Percentiles rank a stretch among this genome's conserved stretches.
Conservation (phyloP, 257 asterid species). For the Jasminum sambac region DNA sequence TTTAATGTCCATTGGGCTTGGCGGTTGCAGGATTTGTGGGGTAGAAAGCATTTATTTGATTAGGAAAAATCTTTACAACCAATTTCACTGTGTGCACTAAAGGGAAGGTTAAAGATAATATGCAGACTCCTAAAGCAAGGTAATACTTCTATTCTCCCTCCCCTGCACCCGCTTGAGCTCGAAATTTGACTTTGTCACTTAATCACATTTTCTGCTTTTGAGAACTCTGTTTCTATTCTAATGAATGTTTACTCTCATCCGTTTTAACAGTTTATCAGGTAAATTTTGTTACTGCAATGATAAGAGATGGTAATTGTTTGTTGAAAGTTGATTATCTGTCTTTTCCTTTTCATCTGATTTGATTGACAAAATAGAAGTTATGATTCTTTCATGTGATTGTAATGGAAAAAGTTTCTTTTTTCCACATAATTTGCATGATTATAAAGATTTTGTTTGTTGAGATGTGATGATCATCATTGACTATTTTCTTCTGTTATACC, state of each 20-base stretch:
- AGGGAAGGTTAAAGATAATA: conserved; percentile 36
- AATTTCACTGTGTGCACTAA: conserved; percentile 34
- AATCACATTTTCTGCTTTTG: too few relatives aligned
- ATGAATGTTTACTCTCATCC: conserved; percentile 18
- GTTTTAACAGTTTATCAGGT: neutral
- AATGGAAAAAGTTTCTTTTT: neutral
- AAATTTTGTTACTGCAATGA: neutral
- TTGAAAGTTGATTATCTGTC: neutral
- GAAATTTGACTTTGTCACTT: too few relatives aligned
- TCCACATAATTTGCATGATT: neutral
- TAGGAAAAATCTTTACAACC: conserved; percentile 15
- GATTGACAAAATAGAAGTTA: neutral
- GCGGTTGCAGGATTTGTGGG: conserved; percentile 66
- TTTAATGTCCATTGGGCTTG: conserved; percentile 34
- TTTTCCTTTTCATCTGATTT: neutral
- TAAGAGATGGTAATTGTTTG: neutral
- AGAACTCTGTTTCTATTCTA: too few relatives aligned
- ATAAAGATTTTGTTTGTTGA: neutral
- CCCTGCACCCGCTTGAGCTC: too few relatives aligned
- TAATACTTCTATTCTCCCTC: conserved; percentile 34
- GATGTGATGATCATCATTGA: neutral
- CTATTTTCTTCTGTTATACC: neutral
- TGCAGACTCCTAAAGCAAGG: conserved; percentile 96
- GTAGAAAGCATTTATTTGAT: conserved; percentile 47
- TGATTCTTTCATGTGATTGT: neutral